Conservation (phyloP, 2,329 filamentous ascomycete genomes). For the Verticillium dahliae region DNA sequence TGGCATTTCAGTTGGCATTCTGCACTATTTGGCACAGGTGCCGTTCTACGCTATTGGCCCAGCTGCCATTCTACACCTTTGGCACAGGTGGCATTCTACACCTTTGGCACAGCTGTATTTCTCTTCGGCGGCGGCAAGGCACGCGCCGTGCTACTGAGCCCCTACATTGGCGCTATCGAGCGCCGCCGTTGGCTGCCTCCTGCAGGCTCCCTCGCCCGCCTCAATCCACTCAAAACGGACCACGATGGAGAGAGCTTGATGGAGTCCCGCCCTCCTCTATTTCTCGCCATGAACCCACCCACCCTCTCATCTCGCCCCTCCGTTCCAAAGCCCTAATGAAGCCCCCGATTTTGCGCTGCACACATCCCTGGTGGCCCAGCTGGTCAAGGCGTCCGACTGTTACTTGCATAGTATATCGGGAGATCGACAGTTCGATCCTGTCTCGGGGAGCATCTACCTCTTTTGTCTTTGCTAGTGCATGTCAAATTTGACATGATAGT, state of each 20-base stretch:
- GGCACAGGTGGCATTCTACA: too few relatives aligned
- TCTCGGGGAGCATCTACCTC: background rate
- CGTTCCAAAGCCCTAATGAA: background rate
- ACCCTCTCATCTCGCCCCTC: background rate
- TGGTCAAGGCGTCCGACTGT: constrained; percentile 1
- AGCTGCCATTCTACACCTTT: too few relatives aligned
- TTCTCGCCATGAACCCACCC: background rate
- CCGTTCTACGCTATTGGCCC: too few relatives aligned
- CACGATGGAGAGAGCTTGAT: background rate
- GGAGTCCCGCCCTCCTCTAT: too few relatives aligned
- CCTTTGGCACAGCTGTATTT: too few relatives aligned
- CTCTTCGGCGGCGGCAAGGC: too few relatives aligned
- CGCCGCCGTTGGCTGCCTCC: background rate
- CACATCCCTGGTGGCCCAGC: constrained; percentile 1
- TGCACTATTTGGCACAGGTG: too few relatives aligned
- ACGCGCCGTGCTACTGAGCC: too few relatives aligned
- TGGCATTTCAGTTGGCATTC: too few relatives aligned
- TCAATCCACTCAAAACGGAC: background rate
- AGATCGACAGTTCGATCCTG: constrained; percentile 2
- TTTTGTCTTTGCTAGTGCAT: background rate
- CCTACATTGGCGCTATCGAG: background rate
- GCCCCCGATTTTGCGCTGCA: background rate
- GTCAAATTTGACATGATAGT: too few relatives aligned
- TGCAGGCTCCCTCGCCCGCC: background rate
- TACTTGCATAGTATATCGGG: background rate